phyloP scores from a whole-genome alignment of 768 basidiomycete genomes.

The Tylopilus cervinicoccineus region DNA sequence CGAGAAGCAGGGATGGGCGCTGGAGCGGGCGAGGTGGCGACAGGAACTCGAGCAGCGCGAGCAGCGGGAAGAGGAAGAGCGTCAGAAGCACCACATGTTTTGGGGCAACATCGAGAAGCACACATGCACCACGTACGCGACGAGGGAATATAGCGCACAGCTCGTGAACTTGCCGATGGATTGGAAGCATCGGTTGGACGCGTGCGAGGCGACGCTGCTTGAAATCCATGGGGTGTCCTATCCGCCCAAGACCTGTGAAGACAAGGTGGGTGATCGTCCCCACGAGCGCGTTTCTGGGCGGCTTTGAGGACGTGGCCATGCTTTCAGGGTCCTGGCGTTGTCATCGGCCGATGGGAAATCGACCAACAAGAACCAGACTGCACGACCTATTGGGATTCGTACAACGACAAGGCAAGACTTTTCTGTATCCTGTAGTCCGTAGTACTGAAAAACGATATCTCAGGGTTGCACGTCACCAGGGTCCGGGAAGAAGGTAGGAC shows the following conservation, averaged over 20 bases:
- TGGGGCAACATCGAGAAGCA: conserved; percentile 18
- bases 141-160: conserved; percentile 28
- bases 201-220: conserved; percentile 20
- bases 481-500: conserved; percentile 19
- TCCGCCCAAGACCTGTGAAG: conserved; percentile 22
- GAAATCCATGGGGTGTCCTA: conserved; percentile 20
- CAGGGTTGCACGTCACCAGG: conserved; percentile 25
- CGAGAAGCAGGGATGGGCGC: background rate
- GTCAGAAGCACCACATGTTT: conserved; percentile 20
- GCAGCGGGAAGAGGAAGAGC: conserved; percentile 21
- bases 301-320: background rate
- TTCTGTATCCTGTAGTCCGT: background rate
- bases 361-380: conserved; percentile 27
- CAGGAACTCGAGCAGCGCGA: conserved; percentile 16
- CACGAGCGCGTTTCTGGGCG: too few species aligned
- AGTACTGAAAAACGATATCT: background rate
- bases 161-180: conserved; percentile 26
- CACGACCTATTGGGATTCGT: conserved; percentile 20
- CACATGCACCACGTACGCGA: conserved; percentile 25
- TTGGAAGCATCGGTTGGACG: conserved; percentile 17
- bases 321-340: conserved; percentile 11
- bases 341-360: conserved; percentile 28
- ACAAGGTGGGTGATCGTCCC: conserved; percentile 9
- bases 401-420: conserved; percentile 23
- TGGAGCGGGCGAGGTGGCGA: conserved; percentile 9